Evolutionary conservation across 192 early-diverging fungal species (phyloP).

Genomic region (Coemansia sp.): DNA sequence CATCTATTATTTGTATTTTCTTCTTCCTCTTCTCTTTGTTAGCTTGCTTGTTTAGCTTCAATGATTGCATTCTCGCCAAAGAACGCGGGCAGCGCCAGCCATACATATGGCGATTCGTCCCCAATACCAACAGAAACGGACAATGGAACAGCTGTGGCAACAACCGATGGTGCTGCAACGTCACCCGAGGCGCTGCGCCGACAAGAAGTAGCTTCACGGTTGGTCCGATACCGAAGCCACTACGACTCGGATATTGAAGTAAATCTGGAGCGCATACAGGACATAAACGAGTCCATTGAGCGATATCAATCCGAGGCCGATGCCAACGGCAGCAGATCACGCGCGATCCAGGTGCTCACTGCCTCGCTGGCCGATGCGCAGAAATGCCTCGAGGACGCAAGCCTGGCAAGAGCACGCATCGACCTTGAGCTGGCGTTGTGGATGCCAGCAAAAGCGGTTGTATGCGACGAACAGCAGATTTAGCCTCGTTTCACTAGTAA

Average conservation of each 20-base stretch:
- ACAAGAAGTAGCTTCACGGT: conserved; percentile 27
- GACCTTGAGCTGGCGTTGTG: conserved; percentile 38
- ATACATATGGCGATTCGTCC: neutral
- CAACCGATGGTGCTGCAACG: neutral
- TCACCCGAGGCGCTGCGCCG: conserved; percentile 6
- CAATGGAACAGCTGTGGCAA: neutral
- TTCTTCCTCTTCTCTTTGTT: neutral
- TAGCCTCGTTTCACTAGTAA: too few species aligned
- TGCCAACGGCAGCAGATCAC: neutral
- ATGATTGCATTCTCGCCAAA: neutral
- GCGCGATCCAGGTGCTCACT: conserved; percentile 19
- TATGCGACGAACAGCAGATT: too few species aligned
- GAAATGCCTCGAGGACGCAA: conserved; percentile 26
- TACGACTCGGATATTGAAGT: conserved; percentile 30
- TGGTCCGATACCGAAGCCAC: conserved; percentile 34
- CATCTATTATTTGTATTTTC: neutral
- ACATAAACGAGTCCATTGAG: conserved; percentile 27
- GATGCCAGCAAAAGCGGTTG: neutral
- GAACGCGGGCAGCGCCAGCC: neutral
- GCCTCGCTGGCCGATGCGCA: conserved; percentile 33
- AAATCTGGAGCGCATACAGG: conserved; percentile 34
- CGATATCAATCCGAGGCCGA: conserved; percentile 3
- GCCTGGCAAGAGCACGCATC: conserved; percentile 30
- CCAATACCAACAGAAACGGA: neutral
- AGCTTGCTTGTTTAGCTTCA: neutral